A percentile compares a stretch with the other conserved stretches of the same genome.
phyloP scores from a whole-genome alignment of 768 basidiomycete genomes.

The Pilatotrama ljubarskyi region DNA sequence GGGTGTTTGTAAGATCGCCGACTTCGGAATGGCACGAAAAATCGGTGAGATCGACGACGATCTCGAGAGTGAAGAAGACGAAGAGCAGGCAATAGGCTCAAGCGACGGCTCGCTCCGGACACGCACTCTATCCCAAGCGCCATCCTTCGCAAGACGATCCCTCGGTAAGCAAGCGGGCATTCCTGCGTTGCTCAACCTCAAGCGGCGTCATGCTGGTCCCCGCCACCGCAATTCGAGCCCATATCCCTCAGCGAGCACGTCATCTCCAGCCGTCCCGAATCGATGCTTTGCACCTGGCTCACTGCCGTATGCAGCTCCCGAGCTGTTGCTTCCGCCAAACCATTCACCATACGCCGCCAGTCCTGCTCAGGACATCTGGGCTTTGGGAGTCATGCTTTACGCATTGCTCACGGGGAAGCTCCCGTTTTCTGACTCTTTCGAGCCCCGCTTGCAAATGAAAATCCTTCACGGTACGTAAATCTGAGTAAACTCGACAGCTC shows the following conservation, averaged over 20 bases:
- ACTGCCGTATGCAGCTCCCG: slow-evolving; percentile 88
- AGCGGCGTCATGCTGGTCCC: slow-evolving; percentile 39
- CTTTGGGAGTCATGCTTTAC: slow-evolving; percentile 87
- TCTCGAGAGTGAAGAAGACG: slow-evolving; percentile 31
- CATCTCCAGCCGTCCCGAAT: slow-evolving; percentile 33
- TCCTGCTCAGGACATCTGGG: slow-evolving; percentile 95
- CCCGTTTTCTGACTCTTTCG: slow-evolving; percentile 88
- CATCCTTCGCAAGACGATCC: slow-evolving; percentile 22
- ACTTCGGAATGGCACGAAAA: slow-evolving; percentile 79
- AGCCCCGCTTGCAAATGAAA: slow-evolving; percentile 89
- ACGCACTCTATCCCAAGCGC: slow-evolving; percentile 15
- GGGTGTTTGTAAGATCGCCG: slow-evolving; percentile 81
- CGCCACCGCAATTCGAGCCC: slow-evolving; percentile 53
- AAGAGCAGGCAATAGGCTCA: background rate
- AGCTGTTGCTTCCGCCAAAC: slow-evolving; percentile 69
- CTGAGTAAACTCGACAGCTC: background rate
- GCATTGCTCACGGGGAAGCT: slow-evolving; percentile 81
- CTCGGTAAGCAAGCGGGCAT: slow-evolving; percentile 26
- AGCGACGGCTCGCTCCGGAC: background rate
- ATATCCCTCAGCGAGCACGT: slow-evolving; percentile 30
- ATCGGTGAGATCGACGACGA: slow-evolving; percentile 51
- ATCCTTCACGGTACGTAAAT: slow-evolving; percentile 71
- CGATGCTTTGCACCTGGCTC: slow-evolving; percentile 74
- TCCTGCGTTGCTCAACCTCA: slow-evolving; percentile 36
- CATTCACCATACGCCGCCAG: slow-evolving; percentile 42